A percentile compares a stretch with the other conserved stretches of the same genome.
Evolutionary conservation across 345 rosid species (phyloP).

Genomic region (Populus euphratica): DNA sequence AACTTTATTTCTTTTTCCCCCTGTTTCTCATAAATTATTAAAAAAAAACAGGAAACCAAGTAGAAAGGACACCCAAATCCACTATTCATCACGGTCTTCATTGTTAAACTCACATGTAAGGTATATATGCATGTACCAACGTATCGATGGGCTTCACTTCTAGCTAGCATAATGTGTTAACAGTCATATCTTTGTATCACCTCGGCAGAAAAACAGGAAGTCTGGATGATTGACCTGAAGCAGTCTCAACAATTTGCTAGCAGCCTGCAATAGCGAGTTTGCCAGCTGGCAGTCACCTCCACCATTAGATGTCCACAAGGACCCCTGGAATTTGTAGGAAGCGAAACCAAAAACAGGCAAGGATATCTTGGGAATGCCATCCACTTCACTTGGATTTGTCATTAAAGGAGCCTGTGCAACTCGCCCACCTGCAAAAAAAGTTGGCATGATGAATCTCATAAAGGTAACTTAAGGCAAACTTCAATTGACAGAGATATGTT

Average conservation of each 20-base stretch:
- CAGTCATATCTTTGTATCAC: neutral
- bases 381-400: slow-evolving; percentile 16
- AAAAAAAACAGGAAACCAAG: neutral
- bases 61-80: slow-evolving; percentile 6
- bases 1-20: neutral
- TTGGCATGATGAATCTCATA: neutral
- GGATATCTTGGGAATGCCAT: slow-evolving; percentile 19
- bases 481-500: neutral
- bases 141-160: slow-evolving; percentile 1
- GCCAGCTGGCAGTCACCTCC: slow-evolving; percentile 14
- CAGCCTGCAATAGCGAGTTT: slow-evolving; percentile 18
- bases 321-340: slow-evolving; percentile 27
- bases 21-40: slow-evolving; percentile 13
- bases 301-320: slow-evolving; percentile 27
- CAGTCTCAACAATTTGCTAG: slow-evolving; percentile 21
- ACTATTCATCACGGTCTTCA: neutral
- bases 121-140: neutral
- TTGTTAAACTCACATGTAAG: neutral
- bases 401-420: slow-evolving; percentile 10
- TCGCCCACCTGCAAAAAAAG: slow-evolving; percentile 10
- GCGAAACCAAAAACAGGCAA: slow-evolving; percentile 30
- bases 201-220: slow-evolving; percentile 23
- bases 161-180: neutral
- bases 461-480: neutral
- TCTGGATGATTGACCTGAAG: slow-evolving; percentile 29